phyloP scores from a whole-genome alignment of 129 eudicot genomes.

The Flaveria linearis region DNA sequence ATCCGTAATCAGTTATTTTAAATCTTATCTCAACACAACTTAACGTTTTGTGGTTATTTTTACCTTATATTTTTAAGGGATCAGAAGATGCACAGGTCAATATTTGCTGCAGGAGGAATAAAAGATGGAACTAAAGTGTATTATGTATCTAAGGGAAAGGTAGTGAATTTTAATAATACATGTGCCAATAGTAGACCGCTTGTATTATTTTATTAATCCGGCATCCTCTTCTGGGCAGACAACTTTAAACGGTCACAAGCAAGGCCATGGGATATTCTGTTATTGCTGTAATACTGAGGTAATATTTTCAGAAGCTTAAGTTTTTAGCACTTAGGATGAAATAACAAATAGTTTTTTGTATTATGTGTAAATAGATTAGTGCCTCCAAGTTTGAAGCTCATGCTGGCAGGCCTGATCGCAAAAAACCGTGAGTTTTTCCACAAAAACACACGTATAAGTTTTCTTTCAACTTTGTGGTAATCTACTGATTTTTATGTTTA shows the following conservation, averaged over 20 bases:
- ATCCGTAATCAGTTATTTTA: slow-evolving; percentile 9
- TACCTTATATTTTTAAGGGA: slow-evolving; percentile 49
- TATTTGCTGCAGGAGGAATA: slow-evolving; percentile 60
- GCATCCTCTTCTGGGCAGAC: slow-evolving; percentile 43
- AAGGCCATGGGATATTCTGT: slow-evolving; percentile 61
- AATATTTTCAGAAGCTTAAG: slow-evolving; percentile 6
- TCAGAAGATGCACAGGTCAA: slow-evolving; percentile 57
- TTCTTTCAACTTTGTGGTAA: not conserved
- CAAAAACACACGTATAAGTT: not conserved
- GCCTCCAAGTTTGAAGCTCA: slow-evolving; percentile 85
- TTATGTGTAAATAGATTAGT: slow-evolving; percentile 56
- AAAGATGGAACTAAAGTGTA: slow-evolving; percentile 62
- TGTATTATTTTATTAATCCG: not conserved
- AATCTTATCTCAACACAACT: slow-evolving; percentile 12
- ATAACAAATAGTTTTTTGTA: slow-evolving; percentile 10
- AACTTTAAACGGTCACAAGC: slow-evolving; percentile 57
- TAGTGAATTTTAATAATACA: slow-evolving; percentile 19
- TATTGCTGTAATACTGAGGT: slow-evolving; percentile 61
- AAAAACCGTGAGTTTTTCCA: slow-evolving; percentile 66
- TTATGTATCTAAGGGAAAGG: slow-evolving; percentile 72
- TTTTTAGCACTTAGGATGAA: not conserved
- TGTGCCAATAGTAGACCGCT: slow-evolving; percentile 2
- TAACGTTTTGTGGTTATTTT: not conserved
- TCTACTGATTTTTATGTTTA: not conserved
- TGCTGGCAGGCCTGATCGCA: slow-evolving; percentile 77